Percentiles rank a stretch among this genome's conserved stretches.
phyloP scores from a whole-genome alignment of 345 rosid genomes.

The Pugionium cornutum region DNA sequence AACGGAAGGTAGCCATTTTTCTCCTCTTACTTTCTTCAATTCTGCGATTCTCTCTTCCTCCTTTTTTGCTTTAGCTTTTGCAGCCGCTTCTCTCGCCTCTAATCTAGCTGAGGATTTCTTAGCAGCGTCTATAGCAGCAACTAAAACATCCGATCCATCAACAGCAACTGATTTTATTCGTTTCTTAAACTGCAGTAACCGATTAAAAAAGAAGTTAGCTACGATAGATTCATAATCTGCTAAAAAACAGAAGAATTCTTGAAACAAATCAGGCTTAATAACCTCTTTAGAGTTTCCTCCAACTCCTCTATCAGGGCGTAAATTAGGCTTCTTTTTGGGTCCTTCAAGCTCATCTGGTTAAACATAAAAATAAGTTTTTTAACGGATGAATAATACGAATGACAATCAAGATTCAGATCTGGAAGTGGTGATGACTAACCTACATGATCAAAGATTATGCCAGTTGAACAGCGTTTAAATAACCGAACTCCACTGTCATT shows the following conservation, averaged over 20 bases:
- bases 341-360: slow-evolving; percentile 60
- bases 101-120: slow-evolving; percentile 58
- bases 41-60: slow-evolving; percentile 81
- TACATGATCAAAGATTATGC: slow-evolving; percentile 67
- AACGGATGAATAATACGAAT: background rate
- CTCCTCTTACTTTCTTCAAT: slow-evolving; percentile 70
- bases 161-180: slow-evolving; percentile 56
- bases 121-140: slow-evolving; percentile 56
- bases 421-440: slow-evolving; percentile 43
- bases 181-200: slow-evolving; percentile 55
- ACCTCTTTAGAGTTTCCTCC: slow-evolving; percentile 76
- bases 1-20: slow-evolving; percentile 87
- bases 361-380: slow-evolving; percentile 5
- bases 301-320: slow-evolving; percentile 53
- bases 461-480: slow-evolving; percentile 61
- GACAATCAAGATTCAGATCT: slow-evolving; percentile 8
- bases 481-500: slow-evolving; percentile 64
- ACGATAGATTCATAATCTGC: background rate
- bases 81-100: slow-evolving; percentile 61
- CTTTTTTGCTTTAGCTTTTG: slow-evolving; percentile 71
- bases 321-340: slow-evolving; percentile 74
- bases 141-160: slow-evolving; percentile 63
- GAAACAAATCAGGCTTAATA: slow-evolving; percentile 3
- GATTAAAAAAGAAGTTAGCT: background rate
- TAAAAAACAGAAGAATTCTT: slow-evolving; percentile 9